These are phyloP conservation scores for Suillus alpinus DNA, from an alignment of 768 basidiomycete species.

Conservation along the genomic window DNA sequence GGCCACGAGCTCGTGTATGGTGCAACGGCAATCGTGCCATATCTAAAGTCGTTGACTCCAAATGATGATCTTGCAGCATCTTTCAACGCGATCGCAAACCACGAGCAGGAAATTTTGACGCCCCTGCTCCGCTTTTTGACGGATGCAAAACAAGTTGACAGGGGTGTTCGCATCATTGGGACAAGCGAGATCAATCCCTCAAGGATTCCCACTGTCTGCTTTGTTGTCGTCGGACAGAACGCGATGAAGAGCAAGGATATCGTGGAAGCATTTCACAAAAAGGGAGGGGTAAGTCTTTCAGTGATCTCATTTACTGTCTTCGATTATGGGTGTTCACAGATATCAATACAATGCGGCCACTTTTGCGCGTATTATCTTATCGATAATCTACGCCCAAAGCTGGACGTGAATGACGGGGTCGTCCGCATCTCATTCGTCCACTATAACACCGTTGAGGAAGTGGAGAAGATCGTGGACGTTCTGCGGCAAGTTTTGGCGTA, in stretches of 20 bases:
- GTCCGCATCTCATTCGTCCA: conserved; percentile 77
- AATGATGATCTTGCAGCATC: conserved; percentile 44
- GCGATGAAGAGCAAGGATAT: conserved; percentile 60
- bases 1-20: conserved; percentile 71
- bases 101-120: conserved; percentile 57
- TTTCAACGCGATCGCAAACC: conserved; percentile 54
- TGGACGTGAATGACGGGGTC: conserved; percentile 62
- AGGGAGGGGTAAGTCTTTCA: conserved; percentile 50
- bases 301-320: background rate
- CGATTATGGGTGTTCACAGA: conserved; percentile 36
- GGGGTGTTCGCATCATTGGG: conserved; percentile 70
- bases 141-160: conserved; percentile 42
- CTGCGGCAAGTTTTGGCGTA: conserved; percentile 47
- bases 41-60: conserved; percentile 60
- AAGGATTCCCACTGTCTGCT: conserved; percentile 68
- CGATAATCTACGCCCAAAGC: conserved; percentile 49
- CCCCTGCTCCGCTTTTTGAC: conserved; percentile 58
- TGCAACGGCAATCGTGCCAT: conserved; percentile 56
- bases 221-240: conserved; percentile 61
- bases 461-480: conserved; percentile 54
- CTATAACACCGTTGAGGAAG: conserved; percentile 75
- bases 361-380: conserved; percentile 73
- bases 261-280: conserved; percentile 63
- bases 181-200: conserved; percentile 40
- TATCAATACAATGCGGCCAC: conserved; percentile 76